Evolutionary conservation across 2,329 filamentous ascomycete species (phyloP), one percentile per base, ranked within the genome.

Genomic region (Rhinocladiella mackenziei): DNA sequence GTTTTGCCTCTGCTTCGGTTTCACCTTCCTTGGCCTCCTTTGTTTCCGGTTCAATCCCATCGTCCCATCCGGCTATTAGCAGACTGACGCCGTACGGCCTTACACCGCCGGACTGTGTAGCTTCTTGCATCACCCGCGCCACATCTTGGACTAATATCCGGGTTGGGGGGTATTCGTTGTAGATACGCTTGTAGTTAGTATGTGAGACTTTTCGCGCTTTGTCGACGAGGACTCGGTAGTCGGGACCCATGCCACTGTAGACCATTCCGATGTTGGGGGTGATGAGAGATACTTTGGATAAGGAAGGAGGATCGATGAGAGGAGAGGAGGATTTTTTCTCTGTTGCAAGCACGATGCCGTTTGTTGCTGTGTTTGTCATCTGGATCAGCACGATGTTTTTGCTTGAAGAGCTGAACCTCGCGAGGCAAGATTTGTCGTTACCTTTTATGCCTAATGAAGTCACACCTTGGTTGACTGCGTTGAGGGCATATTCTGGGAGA

Each of bases 191-290:
- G 82, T 98, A 98, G 68, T 83, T 85, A 35, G 92, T 94, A 73
- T 98, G 92, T 44, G 89, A 95, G 57, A 96, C 92, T 72, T 97
- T 98, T 65, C 92, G 89, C 59, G 92, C 92, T 70, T 89, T 91
- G 76, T 98, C 92, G 59, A 97, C 92, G 42, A 98, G 79, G 45
- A 98, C 88, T 68, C 92, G 83, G 75, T 97, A 98, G 70, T 98
- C 92, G 48, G 92, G 92, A 20, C 92, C 91, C 92, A 98, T 98
- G 65, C 92, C 92, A 39, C 89, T 89, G 74, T 98, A 98, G 61
- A 98, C 92, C 87, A 97, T 96, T 67, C 92, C 92, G 69, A 98
- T 97, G 77, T 98, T 92, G 62, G 92, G 92, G 35, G 92, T 98
- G 73, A 98, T 89, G 66, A 94, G 81, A 67, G 88, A 94, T 74